Evolutionary conservation across 78 protist genomes (phyloP).

Genomic region (Polysphondylium violaceum): DNA sequence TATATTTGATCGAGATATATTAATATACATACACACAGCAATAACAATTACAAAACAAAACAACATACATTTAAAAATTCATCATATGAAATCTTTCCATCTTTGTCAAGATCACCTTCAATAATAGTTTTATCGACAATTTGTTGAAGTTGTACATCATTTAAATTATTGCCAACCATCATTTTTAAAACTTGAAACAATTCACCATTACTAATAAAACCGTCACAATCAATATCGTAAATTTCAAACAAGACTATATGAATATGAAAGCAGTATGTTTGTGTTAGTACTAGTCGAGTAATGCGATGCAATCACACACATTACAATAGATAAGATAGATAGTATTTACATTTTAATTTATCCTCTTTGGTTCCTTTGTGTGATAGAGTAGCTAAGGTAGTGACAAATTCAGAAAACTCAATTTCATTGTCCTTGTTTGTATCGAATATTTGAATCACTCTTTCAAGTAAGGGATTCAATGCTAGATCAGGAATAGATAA

Average conservation of each 20-base stretch:
- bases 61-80: slow-evolving; percentile 83
- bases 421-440: slow-evolving; percentile 88
- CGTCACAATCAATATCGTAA: slow-evolving; percentile 97
- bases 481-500: slow-evolving; percentile 91
- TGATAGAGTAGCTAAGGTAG: slow-evolving; percentile 82
- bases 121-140: slow-evolving; percentile 98
- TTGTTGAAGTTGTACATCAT: slow-evolving; percentile 96
- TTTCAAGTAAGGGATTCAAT: slow-evolving; percentile 85
- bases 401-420: slow-evolving; percentile 91
- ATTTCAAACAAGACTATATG: slow-evolving; percentile 85
- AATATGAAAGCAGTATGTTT: neutral
- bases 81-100: slow-evolving; percentile 89
- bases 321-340: neutral
- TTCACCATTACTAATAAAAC: slow-evolving; percentile 92
- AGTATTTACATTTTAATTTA: slow-evolving; percentile 87
- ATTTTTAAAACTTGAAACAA: slow-evolving; percentile 92
- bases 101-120: slow-evolving; percentile 92
- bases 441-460: slow-evolving; percentile 90
- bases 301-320: neutral
- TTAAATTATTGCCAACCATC: slow-evolving; percentile 97
- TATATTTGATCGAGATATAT: neutral
- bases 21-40: too few relatives aligned
- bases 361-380: slow-evolving; percentile 84
- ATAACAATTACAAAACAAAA: too few relatives aligned
- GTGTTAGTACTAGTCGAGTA: neutral